Percentiles rank a stretch among this genome's conserved stretches.
phyloP scores from a whole-genome alignment of 2,329 filamentous ascomycete genomes.

The Thelonectria blattea region DNA sequence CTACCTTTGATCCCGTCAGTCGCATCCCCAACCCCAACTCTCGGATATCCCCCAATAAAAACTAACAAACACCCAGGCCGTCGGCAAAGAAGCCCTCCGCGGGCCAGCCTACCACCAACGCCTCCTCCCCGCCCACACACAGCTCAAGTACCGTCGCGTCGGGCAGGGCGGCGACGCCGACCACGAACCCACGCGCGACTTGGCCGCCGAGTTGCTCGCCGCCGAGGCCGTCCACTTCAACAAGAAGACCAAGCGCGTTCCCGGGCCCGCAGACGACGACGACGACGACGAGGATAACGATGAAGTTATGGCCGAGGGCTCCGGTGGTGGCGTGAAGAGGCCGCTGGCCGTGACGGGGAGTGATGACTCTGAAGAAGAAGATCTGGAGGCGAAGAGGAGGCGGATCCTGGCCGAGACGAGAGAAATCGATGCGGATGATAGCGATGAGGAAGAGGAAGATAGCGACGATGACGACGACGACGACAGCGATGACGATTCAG shows the following conservation, averaged over 20 bases:
- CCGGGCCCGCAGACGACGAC: slow-evolving; percentile 53
- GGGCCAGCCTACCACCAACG: slow-evolving; percentile 96
- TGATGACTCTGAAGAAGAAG: slow-evolving; percentile 69
- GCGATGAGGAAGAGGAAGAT: slow-evolving; percentile 65
- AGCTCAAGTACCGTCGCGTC: slow-evolving; percentile 85
- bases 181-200: slow-evolving; percentile 75
- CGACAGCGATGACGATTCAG: slow-evolving; percentile 58
- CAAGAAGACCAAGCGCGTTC: slow-evolving; percentile 74
- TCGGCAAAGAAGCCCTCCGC: slow-evolving; percentile 92
- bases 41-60: slow-evolving; percentile 1
- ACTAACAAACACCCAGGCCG: slow-evolving; percentile 63
- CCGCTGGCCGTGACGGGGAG: slow-evolving; percentile 44
- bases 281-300: slow-evolving; percentile 47
- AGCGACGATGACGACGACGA: slow-evolving; percentile 48
- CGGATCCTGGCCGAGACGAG: slow-evolving; percentile 86
- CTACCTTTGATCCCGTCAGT: slow-evolving; percentile 88
- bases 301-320: slow-evolving; percentile 39
- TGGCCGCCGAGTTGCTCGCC: slow-evolving; percentile 86
- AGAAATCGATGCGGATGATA: slow-evolving; percentile 80
- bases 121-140: slow-evolving; percentile 89
- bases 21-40: slow-evolving; percentile 16
- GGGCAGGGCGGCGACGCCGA: slow-evolving; percentile 83
- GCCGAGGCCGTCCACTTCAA: slow-evolving; percentile 88
- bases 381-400: slow-evolving; percentile 80
- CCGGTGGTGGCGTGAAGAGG: slow-evolving; percentile 64